Conservation (phyloP, 352 stramenopile species). For the Pythium brachiatum region DNA sequence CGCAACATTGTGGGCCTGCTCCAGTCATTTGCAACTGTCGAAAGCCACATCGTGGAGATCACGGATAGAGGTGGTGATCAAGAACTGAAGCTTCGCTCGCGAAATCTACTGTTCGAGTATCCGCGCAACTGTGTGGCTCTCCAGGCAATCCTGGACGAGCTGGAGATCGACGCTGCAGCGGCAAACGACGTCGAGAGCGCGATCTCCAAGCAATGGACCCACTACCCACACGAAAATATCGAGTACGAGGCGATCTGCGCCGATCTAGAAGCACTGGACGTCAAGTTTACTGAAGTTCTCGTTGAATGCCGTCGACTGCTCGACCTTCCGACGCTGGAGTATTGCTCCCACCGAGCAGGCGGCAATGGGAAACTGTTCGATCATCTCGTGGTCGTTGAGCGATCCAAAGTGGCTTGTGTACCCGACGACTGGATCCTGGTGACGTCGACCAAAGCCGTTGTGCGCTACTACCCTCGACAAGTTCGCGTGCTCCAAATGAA, state of each 20-base stretch:
- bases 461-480: slow-evolving; percentile 40
- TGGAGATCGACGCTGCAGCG: background rate
- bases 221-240: background rate
- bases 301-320: background rate
- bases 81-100: background rate
- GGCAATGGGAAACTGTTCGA: slow-evolving; percentile 1
- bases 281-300: slow-evolving; percentile 3
- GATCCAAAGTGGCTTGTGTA: slow-evolving; percentile 11
- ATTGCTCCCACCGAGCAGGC: slow-evolving; percentile 6
- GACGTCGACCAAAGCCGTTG: slow-evolving; percentile 41
- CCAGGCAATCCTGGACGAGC: background rate
- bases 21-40: background rate
- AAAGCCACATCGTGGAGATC: background rate
- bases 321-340: slow-evolving; percentile 2
- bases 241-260: background rate
- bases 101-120: background rate
- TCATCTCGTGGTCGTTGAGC: slow-evolving; percentile 12
- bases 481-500: slow-evolving; percentile 36
- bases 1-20: slow-evolving; percentile 4
- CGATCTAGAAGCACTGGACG: background rate
- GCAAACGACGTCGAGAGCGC: slow-evolving; percentile 1
- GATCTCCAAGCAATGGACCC: slow-evolving; percentile 1
- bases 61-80: background rate
- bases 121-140: background rate
- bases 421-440: slow-evolving; percentile 42